Base-by-base conservation (phyloP, 257 asterid species). In the Lavandula angustifolia region DNA sequence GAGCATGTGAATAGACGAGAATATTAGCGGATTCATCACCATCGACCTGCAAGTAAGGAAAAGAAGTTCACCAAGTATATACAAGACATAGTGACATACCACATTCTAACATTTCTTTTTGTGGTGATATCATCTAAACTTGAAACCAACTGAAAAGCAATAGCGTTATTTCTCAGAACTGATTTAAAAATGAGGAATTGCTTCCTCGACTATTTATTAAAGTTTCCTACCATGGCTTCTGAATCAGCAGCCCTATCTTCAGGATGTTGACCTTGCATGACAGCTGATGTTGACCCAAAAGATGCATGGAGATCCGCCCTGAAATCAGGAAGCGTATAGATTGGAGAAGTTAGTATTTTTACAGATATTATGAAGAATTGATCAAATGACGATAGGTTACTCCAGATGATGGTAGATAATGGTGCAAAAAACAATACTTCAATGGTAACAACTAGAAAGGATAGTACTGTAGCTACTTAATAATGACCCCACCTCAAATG, bases 1-100 rank as follows among this genome's bases (percentile, higher is more conserved):
- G 98, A 73, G 95, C 98, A 42, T 88, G 94, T 70, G 88, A 90
- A 68, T 82, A 81, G 68, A 84, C 98, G 91, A 87, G 73, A 47
- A 78, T 42, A 74, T 81, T 83, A 47, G 68, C 75, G 58, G 69
- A 76, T 57, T 62, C 95, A 68, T 69, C 78, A 76, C 47, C 82
- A 58, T 71, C 91, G 29, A 77, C 77, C 95, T 86, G 91, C 79
- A 66, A 35, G 32, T 38, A 60, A 55, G 42, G 60, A 51, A 46
- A 49, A 38, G 44, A 62, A 49, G 52, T 57, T 76, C 54, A 73
- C 48, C 29, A 61, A 13, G 67, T 51, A 48, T 33, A 66, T 68
- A 51, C 42, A 53, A 9, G 32, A 40, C 22, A 40, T 48, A 27
- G 47, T 9, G 32, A 40, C 22, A 40, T 48, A 27, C 27, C 54